phyloP scores from a whole-genome alignment of 495 filamentous ascomycete genomes.

The Penicillium silybi region DNA sequence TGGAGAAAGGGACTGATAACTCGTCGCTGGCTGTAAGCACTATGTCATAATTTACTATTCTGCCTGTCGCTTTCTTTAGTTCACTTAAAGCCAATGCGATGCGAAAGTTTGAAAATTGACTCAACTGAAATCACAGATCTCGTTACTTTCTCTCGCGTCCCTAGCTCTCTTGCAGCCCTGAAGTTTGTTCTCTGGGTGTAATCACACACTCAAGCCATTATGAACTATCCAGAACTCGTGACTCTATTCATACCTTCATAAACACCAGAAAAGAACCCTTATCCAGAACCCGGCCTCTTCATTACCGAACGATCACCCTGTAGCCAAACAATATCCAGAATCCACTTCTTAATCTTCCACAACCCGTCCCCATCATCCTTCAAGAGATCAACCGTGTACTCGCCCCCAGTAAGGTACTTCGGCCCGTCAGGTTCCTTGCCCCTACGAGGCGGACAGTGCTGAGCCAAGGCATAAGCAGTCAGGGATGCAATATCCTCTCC shows the following conservation, averaged over 20 bases:
- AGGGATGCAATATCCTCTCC: constrained; percentile 13
- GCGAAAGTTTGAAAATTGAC: too few species aligned
- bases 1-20: too few species aligned
- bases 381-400: constrained; percentile 26
- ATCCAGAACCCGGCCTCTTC: background rate
- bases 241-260: too few species aligned
- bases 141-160: too few species aligned
- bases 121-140: too few species aligned
- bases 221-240: too few species aligned
- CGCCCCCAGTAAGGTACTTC: constrained; percentile 10
- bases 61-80: too few species aligned
- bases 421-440: constrained; percentile 13
- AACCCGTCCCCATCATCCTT: constrained; percentile 19
- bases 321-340: constrained; percentile 22
- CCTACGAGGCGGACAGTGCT: constrained; percentile 24
- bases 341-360: constrained; percentile 27
- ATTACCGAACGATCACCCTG: background rate
- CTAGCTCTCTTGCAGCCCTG: too few species aligned
- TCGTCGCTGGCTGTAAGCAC: too few species aligned
- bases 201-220: too few species aligned
- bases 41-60: background rate
- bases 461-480: constrained; percentile 21
- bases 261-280: background rate
- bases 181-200: too few species aligned
- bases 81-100: too few species aligned